Conservation (phyloP, 1,284 basidiomycete genomes). For the Tylopilus orsonianus region DNA sequence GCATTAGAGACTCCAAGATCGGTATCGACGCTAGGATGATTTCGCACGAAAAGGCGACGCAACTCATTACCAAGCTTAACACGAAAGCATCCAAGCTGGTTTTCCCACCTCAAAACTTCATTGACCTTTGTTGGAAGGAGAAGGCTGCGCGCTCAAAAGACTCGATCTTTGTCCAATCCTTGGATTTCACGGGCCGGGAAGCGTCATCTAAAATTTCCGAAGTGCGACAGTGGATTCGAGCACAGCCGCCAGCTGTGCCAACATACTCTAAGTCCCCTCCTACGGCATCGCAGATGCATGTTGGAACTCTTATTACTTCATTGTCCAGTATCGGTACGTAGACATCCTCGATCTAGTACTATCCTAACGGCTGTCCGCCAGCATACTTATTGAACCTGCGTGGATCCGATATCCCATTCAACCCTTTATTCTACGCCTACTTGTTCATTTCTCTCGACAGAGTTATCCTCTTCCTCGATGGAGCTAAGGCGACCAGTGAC, state of each 20-base stretch:
- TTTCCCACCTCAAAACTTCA: constrained; percentile 76
- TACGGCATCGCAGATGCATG: constrained; percentile 61
- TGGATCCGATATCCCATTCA: constrained; percentile 84
- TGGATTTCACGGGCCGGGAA: constrained; percentile 71
- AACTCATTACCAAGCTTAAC: constrained; percentile 56
- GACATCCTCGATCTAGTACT: not conserved
- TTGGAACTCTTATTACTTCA: constrained; percentile 63
- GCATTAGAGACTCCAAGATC: constrained; percentile 58
- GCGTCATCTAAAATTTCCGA: constrained; percentile 57
- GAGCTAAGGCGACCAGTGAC: constrained; percentile 54
- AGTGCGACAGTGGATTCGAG: constrained; percentile 61
- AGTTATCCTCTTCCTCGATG: constrained; percentile 70
- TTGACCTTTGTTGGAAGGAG: constrained; percentile 83
- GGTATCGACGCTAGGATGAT: constrained; percentile 91
- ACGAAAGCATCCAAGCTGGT: constrained; percentile 59
- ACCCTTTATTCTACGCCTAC: constrained; percentile 86
- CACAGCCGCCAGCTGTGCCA: constrained; percentile 58
- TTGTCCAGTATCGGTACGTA: constrained; percentile 62
- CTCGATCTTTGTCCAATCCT: constrained; percentile 72
- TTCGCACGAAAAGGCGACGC: constrained; percentile 68
- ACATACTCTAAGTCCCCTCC: constrained; percentile 61
- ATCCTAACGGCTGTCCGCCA: constrained; percentile 17
- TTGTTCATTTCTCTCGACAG: constrained; percentile 66
- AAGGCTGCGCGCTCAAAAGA: constrained; percentile 69
- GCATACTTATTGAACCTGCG: constrained; percentile 46